Base-by-base conservation (phyloP, 176 grass and related monocot genomes). In the Carex parvula region DNA sequence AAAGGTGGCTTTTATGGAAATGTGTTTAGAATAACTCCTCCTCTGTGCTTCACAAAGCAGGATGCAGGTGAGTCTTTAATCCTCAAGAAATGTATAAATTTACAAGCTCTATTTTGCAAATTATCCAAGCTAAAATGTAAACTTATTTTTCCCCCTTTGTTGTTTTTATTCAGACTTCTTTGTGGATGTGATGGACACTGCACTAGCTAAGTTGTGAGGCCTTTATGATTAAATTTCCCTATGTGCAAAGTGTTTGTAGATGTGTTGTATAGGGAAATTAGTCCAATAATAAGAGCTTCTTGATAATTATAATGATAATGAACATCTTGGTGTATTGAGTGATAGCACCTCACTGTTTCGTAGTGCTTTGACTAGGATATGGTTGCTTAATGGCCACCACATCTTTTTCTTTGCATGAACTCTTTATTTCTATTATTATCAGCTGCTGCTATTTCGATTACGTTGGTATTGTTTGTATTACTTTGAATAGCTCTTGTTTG, bases 21-120 rank as follows among this genome's bases (percentile, higher is more conserved):
- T 89, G 96, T 99, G 21, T 99, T 95, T 89, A 92, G 96, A 92
- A 90, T 99, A 71, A 95, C 96, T 54, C 96, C 96, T 39, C 91
- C 96, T 18, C 85, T 99, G 0, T 99, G 96, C 81, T 95, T 99
- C 91, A 94, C 88, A 79, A 95, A 92, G 81, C 89, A 99, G 80
- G 96, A 99, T 81, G 89, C 96, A 10, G 96, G 96, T 95, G 84
- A 29, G 52, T 68, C 37, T 83, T 83, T 67, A 55, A 4, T 71
- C 13, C 76, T 20, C 44, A 14, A 52, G 61, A 83, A 64, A 54
- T 50, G 20, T 75, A 29, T 53, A 24, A 53, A 75, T 52, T 14
- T 53, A 52, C 20, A 53, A 26, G 80, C 32, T 83, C 46, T 17
- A 41, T 63, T 62, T 22, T 60, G 12, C 39, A 61, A 63, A 62